Conservation (phyloP, 371 early-diverging fungal genomes). For the Amoeboaphelidium protococcarum region DNA sequence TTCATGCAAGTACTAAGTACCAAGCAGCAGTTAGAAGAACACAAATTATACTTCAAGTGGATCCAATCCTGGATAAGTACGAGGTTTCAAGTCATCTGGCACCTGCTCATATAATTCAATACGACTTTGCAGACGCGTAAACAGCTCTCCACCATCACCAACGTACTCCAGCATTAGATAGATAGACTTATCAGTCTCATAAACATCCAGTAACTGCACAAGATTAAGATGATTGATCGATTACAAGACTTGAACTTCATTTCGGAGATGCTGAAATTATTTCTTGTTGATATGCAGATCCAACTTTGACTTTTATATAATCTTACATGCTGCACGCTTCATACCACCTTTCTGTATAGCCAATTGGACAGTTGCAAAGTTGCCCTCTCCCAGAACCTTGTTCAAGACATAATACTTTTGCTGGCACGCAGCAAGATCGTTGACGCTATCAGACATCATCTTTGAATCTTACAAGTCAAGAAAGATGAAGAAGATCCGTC, state of each 20-base stretch:
- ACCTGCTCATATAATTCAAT: slow-evolving; percentile 21
- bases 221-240: neutral
- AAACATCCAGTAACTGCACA: neutral
- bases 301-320: neutral
- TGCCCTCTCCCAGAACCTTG: neutral
- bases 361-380: neutral
- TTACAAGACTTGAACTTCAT: neutral
- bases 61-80: too few species aligned
- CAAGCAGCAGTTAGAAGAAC: slow-evolving; percentile 19
- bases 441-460: too few species aligned
- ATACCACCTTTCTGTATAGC: neutral
- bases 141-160: slow-evolving; percentile 29
- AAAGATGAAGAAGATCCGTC: too few species aligned
- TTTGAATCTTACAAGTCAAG: too few species aligned
- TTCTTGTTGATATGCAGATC: neutral
- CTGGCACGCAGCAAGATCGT: too few species aligned
- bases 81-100: slow-evolving; percentile 20
- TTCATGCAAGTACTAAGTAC: slow-evolving; percentile 22
- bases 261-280: neutral
- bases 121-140: slow-evolving; percentile 11
- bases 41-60: slow-evolving; percentile 22
- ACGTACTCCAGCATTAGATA: slow-evolving; percentile 2
- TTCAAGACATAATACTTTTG: neutral
- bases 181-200: neutral
- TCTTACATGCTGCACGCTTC: neutral